These are phyloP conservation scores for Raphanus raphanistrum DNA, from an alignment of 345 rosid species.

Conservation along the genomic window DNA sequence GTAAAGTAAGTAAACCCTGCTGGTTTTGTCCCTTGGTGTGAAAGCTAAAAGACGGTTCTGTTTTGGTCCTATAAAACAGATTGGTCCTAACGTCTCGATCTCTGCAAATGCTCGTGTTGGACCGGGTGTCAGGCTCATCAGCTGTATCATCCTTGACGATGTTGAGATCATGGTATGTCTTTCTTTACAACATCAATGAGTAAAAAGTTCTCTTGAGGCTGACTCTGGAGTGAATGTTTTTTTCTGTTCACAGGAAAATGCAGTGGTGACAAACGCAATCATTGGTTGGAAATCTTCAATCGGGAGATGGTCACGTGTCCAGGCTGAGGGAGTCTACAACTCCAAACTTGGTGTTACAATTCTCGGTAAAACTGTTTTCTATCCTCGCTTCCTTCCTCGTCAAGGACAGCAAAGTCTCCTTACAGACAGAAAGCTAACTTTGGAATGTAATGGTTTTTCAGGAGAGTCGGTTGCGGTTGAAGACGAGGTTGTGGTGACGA, in stretches of 20 bases:
- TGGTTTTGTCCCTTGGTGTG: slow-evolving; percentile 4
- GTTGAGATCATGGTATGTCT: slow-evolving; percentile 79
- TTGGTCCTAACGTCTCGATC: slow-evolving; percentile 90
- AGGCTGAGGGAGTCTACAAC: slow-evolving; percentile 88
- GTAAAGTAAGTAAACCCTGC: neutral
- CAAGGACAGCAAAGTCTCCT: neutral
- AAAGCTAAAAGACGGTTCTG: neutral
- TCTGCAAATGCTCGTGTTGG: slow-evolving; percentile 94
- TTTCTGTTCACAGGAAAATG: slow-evolving; percentile 66
- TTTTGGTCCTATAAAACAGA: slow-evolving; percentile 45
- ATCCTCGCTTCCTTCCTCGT: neutral
- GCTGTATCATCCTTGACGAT: slow-evolving; percentile 87
- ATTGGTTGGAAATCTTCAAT: slow-evolving; percentile 93
- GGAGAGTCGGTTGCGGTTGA: slow-evolving; percentile 92
- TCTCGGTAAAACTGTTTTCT: slow-evolving; percentile 59
- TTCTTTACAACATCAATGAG: neutral
- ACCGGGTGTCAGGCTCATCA: slow-evolving; percentile 88
- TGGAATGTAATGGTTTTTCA: slow-evolving; percentile 30
- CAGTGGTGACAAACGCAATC: slow-evolving; percentile 77
- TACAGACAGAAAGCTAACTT: neutral
- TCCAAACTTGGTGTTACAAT: slow-evolving; percentile 91
- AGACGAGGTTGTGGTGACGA: slow-evolving; percentile 87
- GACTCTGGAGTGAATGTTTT: slow-evolving; percentile 23
- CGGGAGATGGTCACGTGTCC: slow-evolving; percentile 96
- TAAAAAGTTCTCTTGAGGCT: neutral